phyloP scores from a whole-genome alignment of 768 basidiomycete species.

The Kwoniella sp. region DNA sequence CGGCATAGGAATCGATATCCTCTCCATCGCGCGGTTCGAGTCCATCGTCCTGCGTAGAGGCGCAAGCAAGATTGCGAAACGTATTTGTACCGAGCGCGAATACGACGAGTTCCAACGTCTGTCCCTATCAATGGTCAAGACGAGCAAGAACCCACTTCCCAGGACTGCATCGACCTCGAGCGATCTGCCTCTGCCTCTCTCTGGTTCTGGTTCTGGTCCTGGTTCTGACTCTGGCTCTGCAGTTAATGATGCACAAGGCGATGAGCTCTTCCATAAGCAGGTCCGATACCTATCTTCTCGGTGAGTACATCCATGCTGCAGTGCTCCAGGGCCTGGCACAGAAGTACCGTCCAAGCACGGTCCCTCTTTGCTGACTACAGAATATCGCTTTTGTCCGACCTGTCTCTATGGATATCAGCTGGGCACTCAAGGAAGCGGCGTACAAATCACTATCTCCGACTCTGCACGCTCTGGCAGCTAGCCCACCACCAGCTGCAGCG shows the following conservation, averaged over 20 bases:
- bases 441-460: slow-evolving; percentile 43
- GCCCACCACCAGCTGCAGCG: too few relatives aligned
- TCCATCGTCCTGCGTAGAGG: slow-evolving; percentile 30
- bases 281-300: slow-evolving; percentile 20
- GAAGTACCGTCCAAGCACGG: not conserved
- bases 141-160: not conserved
- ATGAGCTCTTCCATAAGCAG: slow-evolving; percentile 9
- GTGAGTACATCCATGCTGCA: slow-evolving; percentile 5
- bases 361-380: not conserved
- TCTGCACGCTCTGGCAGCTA: not conserved
- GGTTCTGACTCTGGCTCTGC: not conserved
- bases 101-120: slow-evolving; percentile 17
- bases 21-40: slow-evolving; percentile 37
- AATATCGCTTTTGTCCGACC: slow-evolving; percentile 1
- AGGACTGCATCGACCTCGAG: not conserved
- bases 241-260: not conserved
- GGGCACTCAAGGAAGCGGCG: slow-evolving; percentile 51
- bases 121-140: not conserved
- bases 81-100: slow-evolving; percentile 41
- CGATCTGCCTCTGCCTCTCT: too few relatives aligned
- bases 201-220: too few relatives aligned
- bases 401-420: slow-evolving; percentile 17
- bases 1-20: slow-evolving; percentile 50
- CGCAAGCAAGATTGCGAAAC: slow-evolving; percentile 27
- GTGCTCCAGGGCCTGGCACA: not conserved